A percentile compares a stretch with the other conserved stretches of the same genome.
These are phyloP conservation scores for Megacollybia marginata DNA, from an alignment of 768 basidiomycete species.

Conservation along the genomic window DNA sequence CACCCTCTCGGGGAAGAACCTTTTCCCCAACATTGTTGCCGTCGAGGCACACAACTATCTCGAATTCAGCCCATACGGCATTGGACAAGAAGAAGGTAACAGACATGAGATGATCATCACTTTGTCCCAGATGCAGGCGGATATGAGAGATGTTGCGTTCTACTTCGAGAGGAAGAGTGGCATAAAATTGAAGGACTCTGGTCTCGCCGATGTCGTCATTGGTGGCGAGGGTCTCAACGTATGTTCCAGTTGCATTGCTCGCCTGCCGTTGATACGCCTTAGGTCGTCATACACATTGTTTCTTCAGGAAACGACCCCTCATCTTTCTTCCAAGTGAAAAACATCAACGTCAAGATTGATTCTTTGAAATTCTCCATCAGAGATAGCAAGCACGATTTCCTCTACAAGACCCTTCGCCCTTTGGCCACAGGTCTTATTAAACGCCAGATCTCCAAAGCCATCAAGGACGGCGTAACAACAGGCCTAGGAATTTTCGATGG, in stretches of 20 bases:
- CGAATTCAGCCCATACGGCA: conserved; percentile 76
- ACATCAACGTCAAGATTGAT: conserved; percentile 76
- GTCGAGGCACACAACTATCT: conserved; percentile 76
- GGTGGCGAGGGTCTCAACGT: conserved; percentile 78
- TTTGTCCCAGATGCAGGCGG: conserved; percentile 83
- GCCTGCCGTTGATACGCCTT: background rate
- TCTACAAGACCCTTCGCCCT: conserved; percentile 81
- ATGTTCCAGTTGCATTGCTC: conserved; percentile 10
- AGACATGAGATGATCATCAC: conserved; percentile 72
- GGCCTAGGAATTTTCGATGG: conserved; percentile 85
- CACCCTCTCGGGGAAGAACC: conserved; percentile 77
- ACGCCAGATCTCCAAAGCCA: conserved; percentile 49
- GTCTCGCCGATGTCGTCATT: conserved; percentile 78
- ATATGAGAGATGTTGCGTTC: conserved; percentile 91
- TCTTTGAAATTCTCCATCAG: conserved; percentile 85
- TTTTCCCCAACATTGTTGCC: conserved; percentile 76
- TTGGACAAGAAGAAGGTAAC: conserved; percentile 23
- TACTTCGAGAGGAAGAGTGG: conserved; percentile 84
- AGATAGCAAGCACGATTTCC: conserved; percentile 82
- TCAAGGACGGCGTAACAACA: conserved; percentile 63
- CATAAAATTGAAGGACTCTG: conserved; percentile 74
- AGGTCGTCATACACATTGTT: conserved; percentile 56
- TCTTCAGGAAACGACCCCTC: conserved; percentile 53
- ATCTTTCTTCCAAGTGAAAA: conserved; percentile 67
- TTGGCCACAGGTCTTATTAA: conserved; percentile 81